Conservation (phyloP, 2,329 filamentous ascomycete genomes). For the Xylaria sp. region DNA sequence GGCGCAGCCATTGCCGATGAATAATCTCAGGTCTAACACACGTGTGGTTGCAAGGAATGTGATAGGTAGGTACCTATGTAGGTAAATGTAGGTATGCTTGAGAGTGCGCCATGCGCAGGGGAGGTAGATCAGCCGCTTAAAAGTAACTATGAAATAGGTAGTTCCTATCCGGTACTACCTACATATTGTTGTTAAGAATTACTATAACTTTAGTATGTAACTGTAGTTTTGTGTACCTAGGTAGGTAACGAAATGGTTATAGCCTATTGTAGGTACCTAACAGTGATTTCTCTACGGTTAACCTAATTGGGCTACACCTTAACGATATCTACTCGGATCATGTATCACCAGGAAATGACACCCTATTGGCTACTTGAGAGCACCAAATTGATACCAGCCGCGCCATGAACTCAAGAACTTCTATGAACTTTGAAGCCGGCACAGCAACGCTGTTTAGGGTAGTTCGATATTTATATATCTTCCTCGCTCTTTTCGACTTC, state of each 20-base stretch:
- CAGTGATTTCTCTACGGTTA: no score
- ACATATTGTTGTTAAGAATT: not conserved
- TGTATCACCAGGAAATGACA: not conserved
- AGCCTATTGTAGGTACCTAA: no score
- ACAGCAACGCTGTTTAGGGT: no score
- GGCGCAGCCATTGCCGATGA: not conserved
- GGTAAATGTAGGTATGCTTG: no score
- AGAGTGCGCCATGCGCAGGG: not conserved
- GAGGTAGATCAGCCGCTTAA: not conserved
- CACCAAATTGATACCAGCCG: slow-evolving; percentile 1
- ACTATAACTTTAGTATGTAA: not conserved
- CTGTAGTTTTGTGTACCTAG: not conserved
- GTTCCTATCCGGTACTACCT: no score
- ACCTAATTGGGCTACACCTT: no score
- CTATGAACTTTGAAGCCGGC: not conserved
- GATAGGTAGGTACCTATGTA: no score
- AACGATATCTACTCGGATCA: no score
- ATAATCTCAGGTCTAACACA: not conserved
- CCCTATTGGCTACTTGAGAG: slow-evolving; percentile 20
- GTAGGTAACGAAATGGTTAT: not conserved
- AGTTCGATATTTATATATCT: no score
- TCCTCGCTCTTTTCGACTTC: no score
- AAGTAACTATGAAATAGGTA: not conserved
- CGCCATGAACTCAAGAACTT: not conserved
- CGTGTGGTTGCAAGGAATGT: not conserved